A percentile compares a stretch with the other conserved stretches of the same genome.
phyloP scores from a whole-genome alignment of 805 yeast genomes.

The Candida suzukii region DNA sequence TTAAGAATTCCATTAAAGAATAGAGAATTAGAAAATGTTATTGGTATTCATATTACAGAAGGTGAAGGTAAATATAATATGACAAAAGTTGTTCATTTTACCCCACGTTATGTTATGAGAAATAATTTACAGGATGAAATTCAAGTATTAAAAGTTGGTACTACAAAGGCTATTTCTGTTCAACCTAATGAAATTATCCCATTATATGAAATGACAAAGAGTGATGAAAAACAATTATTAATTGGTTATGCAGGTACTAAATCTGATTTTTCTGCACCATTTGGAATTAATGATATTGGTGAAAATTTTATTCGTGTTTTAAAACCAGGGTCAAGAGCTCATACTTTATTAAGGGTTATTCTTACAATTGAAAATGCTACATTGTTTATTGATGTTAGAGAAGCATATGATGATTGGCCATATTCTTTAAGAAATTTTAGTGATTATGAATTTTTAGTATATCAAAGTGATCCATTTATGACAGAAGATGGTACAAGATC shows the following conservation, averaged over 20 bases:
- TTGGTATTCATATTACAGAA: conserved; percentile 71
- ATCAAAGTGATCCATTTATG: conserved; percentile 72
- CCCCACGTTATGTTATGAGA: conserved; percentile 76
- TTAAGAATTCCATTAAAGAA: conserved; percentile 38
- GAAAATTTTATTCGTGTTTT: conserved; percentile 65
- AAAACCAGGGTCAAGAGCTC: conserved; percentile 53
- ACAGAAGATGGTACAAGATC: conserved; percentile 59
- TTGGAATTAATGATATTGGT: conserved; percentile 79
- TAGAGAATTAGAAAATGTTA: conserved; percentile 53
- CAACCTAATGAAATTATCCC: conserved; percentile 45
- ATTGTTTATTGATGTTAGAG: conserved; percentile 64
- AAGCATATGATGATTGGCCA: conserved; percentile 84
- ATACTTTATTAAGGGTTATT: conserved; percentile 63
- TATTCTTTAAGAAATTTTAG: conserved; percentile 86
- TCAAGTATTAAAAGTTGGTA: conserved; percentile 61
- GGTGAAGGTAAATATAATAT: conserved; percentile 80
- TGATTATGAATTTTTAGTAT: conserved; percentile 77
- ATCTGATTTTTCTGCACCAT: conserved; percentile 82
- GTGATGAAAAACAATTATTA: conserved; percentile 51
- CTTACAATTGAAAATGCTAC: conserved; percentile 76
- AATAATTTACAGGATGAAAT: conserved; percentile 54
- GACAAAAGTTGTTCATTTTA: conserved; percentile 68
- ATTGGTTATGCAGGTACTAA: conserved; percentile 51
- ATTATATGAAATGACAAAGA: conserved; percentile 54
- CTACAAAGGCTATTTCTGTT: conserved; percentile 42